Base-by-base conservation (phyloP, 495 filamentous ascomycete species). In the Geopyxis carbonaria region DNA sequence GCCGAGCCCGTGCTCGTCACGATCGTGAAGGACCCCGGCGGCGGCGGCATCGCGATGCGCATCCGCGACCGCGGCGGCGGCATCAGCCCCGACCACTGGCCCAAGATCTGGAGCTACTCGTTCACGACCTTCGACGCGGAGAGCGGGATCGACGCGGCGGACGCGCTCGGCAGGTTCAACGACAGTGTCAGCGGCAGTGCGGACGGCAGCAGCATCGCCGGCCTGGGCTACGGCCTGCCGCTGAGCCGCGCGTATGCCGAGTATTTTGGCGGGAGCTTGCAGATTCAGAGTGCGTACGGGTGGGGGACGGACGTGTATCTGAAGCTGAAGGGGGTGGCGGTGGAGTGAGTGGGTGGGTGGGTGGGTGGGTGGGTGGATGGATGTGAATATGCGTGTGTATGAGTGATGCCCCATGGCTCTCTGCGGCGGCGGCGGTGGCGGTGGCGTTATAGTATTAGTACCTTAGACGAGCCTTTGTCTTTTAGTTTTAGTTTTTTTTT, bases 221-320 rank as follows among this genome's bases (percentile, higher is more conserved):
- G 89, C 1, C 62, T 97, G 19, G 89, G 89, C 2, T 97, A 97
- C 60, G 89, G 89, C 9, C 50, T 97, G 43, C 89, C 89, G 27
- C 59, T 97, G 25, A 83, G 85, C 36, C 69, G 89, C 47, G 87
- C 89, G 0, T 97, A 97, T 61, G 89, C 89, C 0, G 86, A 97
- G 61, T 94, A 95, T 53, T 97, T 97, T 65, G 89, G 89, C 2
- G 89, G 89, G 1, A 83, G 87, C n/a, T 84, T 97, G 45, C 73
- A 72, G 5, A 75, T 97, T 42, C 89, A 95, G 67, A 93, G 82
- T 52, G 55, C 94, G 23, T 93, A 79, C 66, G 89, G 89, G 10
- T 97, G 89, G 89, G 89, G 89, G 2, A 75, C 77, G 38, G 72
- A 86, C 64, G 80, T 86, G 10, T 86, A 84, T 57, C 45, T 86